Evolutionary conservation across 2,329 filamentous ascomycete species (phyloP), one percentile per base, ranked within the genome.

Genomic region (Colletotrichum spaethianum): DNA sequence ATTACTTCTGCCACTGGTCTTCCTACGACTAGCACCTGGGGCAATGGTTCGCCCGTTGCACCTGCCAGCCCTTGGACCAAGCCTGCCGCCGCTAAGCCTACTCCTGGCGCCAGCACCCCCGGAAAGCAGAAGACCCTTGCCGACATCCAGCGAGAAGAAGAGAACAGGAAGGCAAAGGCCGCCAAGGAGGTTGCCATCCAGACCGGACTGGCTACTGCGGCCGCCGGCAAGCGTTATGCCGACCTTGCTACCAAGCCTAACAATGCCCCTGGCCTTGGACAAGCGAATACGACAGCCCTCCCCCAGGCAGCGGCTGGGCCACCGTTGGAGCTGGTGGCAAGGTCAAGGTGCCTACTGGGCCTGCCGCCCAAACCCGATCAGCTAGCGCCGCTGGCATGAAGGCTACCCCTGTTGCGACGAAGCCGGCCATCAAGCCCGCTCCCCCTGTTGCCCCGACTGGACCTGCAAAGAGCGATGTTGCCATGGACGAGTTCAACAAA

Each of bases 61-160:
- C 84, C 86, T 1, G 80, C 85, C 56, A 89, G 86, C 77, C 90
- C 92, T 0, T 94, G 93, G 93, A 84, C 88, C 23, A 94, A 94
- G 82, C 90, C 92, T 3, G 82, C 85, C 0, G 82, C 85, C 3
- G 77, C 79, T 53, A 90, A 89, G 79, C 79, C 78, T 1, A 76
- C 78, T 3, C 72, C 79, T 1, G 75, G 75, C 18, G 73, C 76
- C 3, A 77, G 75, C 16, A 71, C 67, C 20, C 70, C 70, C 16
- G 74, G 83, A 77, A 80, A 85, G 83, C 96, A 97, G 86, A 98
- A 98, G 89, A 98, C 95, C 0, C 87, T 98, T 55, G 94, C 95
- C 31, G 96, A 98, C 76, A 98, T 99, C 71, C 96, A 98, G 81
- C 95, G 95, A 74, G 96, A 99, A 83, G 96, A 99, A 79, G 96